Base-by-base conservation (phyloP, 2,329 filamentous ascomycete species). In the Colletotrichum cereale region DNA sequence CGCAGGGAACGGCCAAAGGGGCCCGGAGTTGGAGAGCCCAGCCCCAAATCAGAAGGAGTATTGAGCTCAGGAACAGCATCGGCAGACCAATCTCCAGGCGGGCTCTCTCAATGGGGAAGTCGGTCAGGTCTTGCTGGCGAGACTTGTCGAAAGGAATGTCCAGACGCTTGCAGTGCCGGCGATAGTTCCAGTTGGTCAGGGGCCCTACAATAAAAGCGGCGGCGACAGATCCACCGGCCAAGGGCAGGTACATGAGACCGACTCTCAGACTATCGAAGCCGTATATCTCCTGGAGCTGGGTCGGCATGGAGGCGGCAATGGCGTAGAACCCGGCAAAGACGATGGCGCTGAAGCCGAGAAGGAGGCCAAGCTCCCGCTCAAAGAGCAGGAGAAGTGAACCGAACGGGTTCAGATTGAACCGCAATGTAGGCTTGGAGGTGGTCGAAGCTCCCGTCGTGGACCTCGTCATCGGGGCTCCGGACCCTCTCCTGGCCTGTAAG, bases 131-230 rank as follows among this genome's bases (percentile, higher is more conserved):
- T 40, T 83, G 82, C 73, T 86, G 86, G 12, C 87, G 86, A 58
- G 83, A 86, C 74, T 84, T 85, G 66, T 86, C 86, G 65, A 91
- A 84, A 0, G 83, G 76, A 12, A 92, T 80, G 12, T 87, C 87
- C 0, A 88, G 78, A 6, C 80, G 82, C 12, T 79, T 77, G 16
- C 91, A 90, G 69, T 91, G 86, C 1, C 91, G 87, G 1, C 86
- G 84, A 78, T 90, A 95, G 78, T 93, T 93, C 81, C 86, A 86
- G 78, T 94, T 92, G 44, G 93, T 85, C 1, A 89, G 74, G 2
- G 85, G 84, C 0, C 92, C 90, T 3, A 82, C 82, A 3, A 83
- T 75, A 11, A 83, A 74, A 1, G 85, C 85, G 0, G 86, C 82
- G 2, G 84, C 75, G 16, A 86, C 80, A n/a, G 85, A 86, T 1